Evolutionary conservation across 257 asterid genomes (phyloP), one percentile per base, ranked within the genome.

Genomic region (Thymus quinquecostatus): DNA sequence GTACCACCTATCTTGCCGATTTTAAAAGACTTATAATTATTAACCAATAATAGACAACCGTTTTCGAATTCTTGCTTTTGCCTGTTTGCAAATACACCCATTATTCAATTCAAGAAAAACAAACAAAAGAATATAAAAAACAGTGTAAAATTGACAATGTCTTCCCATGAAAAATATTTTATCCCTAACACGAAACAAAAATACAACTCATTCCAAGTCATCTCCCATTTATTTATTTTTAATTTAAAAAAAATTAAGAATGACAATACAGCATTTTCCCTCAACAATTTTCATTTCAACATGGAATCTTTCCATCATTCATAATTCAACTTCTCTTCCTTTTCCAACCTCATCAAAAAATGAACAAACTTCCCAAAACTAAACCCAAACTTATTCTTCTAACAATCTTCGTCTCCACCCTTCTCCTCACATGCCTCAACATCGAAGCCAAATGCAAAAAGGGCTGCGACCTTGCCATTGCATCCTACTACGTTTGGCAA

Each of bases 391-490:
- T 65, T 3, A 56, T 40, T 33, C 33, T 64, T 11, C 53, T 64
- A n/a, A 34, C 72, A 66, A 14, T 58, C 38, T 12, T 53, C 62
- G 3, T 69, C 36, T 58, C 57, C n/a, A n/a, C 68, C 11, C 49
- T 74, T 43, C 58, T 81, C 30, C 34, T 77, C 54, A 21, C 80
- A 48, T 65, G 75, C 66, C 62, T 71, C 10, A 67, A 40, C 6
- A 70, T 34, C 32, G 88, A 86, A 73, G 89, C 87, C 56, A 86
- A 79, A 72, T 91, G 97, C 68, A 74, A 64, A 41, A 82, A 69
- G 21, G 91, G 96, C 6, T 91, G 96, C 65, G 66, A 81, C 13
- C 79, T 87, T 3, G 95, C 96, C 36, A 12, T 91, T 51, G 97
- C 90, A 43, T 91, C 97, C 0, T 91, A 87, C 80, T 84, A 84